These are phyloP conservation scores for Draba incana DNA, from an alignment of 345 rosid species.

Conservation along the genomic window DNA sequence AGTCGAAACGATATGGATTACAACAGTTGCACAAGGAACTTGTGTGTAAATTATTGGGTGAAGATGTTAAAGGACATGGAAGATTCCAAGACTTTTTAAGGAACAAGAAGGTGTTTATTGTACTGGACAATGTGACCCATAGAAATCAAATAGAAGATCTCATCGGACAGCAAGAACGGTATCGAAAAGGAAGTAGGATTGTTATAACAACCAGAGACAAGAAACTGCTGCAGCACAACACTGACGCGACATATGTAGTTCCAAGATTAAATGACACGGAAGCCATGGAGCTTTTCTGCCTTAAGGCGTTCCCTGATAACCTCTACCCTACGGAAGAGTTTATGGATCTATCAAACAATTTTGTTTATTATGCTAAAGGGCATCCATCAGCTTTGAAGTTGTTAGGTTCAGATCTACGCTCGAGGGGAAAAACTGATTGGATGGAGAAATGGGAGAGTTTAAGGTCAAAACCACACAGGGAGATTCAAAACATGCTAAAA, in stretches of 20 bases:
- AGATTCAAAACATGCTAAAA: slow-evolving; percentile 31
- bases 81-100: background rate
- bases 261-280: slow-evolving; percentile 27
- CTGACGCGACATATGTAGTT: slow-evolving; percentile 20
- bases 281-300: slow-evolving; percentile 39
- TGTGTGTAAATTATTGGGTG: slow-evolving; percentile 25
- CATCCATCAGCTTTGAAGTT: slow-evolving; percentile 46
- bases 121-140: slow-evolving; percentile 31
- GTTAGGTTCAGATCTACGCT: slow-evolving; percentile 34
- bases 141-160: slow-evolving; percentile 7
- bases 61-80: slow-evolving; percentile 26
- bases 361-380: slow-evolving; percentile 39
- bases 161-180: background rate
- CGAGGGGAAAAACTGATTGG: slow-evolving; percentile 25
- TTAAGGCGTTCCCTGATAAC: slow-evolving; percentile 13
- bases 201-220: slow-evolving; percentile 44
- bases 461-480: slow-evolving; percentile 22
- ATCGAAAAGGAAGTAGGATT: slow-evolving; percentile 33
- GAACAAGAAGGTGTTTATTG: slow-evolving; percentile 36
- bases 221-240: slow-evolving; percentile 19
- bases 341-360: slow-evolving; percentile 21
- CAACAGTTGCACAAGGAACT: slow-evolving; percentile 12
- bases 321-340: slow-evolving; percentile 10
- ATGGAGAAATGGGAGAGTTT: slow-evolving; percentile 23
- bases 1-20: background rate